A percentile compares a stretch with the other conserved stretches of the same genome.
Evolutionary conservation across 768 basidiomycete species (phyloP).

Genomic region (Epithele typhae): DNA sequence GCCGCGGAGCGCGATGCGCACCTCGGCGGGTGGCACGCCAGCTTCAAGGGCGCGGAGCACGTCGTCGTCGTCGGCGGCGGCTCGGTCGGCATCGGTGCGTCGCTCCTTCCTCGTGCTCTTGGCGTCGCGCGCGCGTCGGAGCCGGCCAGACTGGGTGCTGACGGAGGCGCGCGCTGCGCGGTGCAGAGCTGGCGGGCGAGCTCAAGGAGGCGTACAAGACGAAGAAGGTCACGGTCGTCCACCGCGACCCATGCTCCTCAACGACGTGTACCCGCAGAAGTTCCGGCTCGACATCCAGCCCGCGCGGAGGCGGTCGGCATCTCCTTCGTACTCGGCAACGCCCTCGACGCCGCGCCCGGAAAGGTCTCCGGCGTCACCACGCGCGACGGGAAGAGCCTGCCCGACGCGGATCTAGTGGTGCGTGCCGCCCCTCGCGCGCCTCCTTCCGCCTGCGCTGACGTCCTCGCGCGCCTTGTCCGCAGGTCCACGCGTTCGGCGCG

Average conservation of each 20-base stretch:
- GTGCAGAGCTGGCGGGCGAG: constrained; percentile 42
- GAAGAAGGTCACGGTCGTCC: constrained; percentile 59
- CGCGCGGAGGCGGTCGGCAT: constrained; percentile 42
- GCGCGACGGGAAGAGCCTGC: constrained; percentile 43
- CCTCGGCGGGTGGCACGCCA: constrained; percentile 27
- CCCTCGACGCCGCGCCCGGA: constrained; percentile 42
- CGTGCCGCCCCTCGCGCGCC: constrained; percentile 12
- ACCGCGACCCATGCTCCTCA: constrained; percentile 51
- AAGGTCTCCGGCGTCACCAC: constrained; percentile 40
- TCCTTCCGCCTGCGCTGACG: neutral
- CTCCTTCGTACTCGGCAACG: constrained; percentile 47
- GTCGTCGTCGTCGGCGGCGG: constrained; percentile 35
- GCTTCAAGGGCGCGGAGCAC: constrained; percentile 26
- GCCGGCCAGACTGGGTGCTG: too few relatives aligned
- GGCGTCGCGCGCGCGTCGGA: neutral
- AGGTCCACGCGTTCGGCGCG: constrained; percentile 28
- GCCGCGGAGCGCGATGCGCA: constrained; percentile 20
- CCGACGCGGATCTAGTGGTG: constrained; percentile 56
- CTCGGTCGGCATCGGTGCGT: constrained; percentile 39
- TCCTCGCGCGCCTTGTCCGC: too few relatives aligned
- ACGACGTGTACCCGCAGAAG: constrained; percentile 48
- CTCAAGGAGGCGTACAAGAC: constrained; percentile 34
- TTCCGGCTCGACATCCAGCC: constrained; percentile 45
- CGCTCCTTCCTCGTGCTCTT: too few relatives aligned
- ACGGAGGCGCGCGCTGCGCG: neutral